These are phyloP conservation scores for Colletotrichum sansevieriae DNA, from an alignment of 2,329 filamentous ascomycete genomes.

Conservation along the genomic window DNA sequence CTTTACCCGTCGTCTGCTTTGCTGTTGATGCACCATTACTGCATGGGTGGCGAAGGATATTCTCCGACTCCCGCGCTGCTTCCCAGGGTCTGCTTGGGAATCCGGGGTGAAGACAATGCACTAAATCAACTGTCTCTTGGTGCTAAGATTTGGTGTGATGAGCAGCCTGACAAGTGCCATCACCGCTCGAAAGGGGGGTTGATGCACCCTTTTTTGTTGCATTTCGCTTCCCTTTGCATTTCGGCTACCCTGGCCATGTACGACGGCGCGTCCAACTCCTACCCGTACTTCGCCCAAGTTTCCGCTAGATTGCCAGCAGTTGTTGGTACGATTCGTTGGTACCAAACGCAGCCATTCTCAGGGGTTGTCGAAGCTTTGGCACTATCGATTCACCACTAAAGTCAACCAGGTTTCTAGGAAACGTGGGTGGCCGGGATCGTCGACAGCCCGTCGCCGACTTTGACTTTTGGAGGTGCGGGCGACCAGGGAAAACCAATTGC, in stretches of 20 bases:
- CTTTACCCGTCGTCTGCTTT: slow-evolving; percentile 22
- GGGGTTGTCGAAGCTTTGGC: slow-evolving; percentile 35
- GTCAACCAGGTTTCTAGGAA: slow-evolving; percentile 14
- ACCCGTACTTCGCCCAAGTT: slow-evolving; percentile 15
- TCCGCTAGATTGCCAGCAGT: slow-evolving; percentile 26
- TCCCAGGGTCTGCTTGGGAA: slow-evolving; percentile 18
- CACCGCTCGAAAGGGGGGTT: slow-evolving; percentile 26
- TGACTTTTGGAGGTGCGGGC: not conserved
- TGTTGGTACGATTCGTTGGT: slow-evolving; percentile 5
- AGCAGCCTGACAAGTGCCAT: slow-evolving; percentile 14
- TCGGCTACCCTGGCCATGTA: slow-evolving; percentile 34
- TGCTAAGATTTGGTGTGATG: slow-evolving; percentile 26
- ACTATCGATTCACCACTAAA: slow-evolving; percentile 28
- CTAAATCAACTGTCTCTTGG: not conserved
- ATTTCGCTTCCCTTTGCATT: slow-evolving; percentile 33
- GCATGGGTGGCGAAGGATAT: slow-evolving; percentile 19
- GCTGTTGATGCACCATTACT: slow-evolving; percentile 7
- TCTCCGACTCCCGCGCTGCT: slow-evolving; percentile 31
- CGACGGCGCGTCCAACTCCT: slow-evolving; percentile 20
- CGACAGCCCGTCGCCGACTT: not conserved
- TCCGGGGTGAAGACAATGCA: slow-evolving; percentile 20
- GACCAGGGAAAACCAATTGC: slow-evolving; percentile 6
- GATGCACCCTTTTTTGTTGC: slow-evolving; percentile 24
- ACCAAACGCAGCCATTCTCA: slow-evolving; percentile 17
- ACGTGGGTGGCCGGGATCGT: not conserved